A percentile compares a stretch with the other conserved stretches of the same genome.
Evolutionary conservation across 2,329 filamentous ascomycete species (phyloP).

Genomic region (Trichoderma sp.): DNA sequence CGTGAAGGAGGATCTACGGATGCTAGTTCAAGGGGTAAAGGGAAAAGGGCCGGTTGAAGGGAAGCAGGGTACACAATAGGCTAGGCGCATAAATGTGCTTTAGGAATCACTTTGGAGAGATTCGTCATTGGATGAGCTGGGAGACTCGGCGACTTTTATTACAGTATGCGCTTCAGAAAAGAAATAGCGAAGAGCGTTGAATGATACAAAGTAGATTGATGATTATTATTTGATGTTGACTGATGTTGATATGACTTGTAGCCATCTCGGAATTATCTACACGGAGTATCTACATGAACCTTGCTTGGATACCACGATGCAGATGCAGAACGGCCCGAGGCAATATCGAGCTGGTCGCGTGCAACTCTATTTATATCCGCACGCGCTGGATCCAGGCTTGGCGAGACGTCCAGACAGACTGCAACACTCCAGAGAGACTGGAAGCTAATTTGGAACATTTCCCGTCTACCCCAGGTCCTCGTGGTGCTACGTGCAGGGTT

Average conservation of each 20-base stretch:
- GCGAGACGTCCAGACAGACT: neutral
- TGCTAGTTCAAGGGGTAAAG: neutral
- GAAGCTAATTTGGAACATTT: neutral
- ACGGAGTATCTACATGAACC: neutral
- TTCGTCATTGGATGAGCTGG: neutral
- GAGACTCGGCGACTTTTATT: neutral
- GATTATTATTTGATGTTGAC: neutral
- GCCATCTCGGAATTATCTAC: neutral
- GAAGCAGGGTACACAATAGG: neutral
- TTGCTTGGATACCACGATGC: neutral
- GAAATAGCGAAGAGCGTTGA: neutral
- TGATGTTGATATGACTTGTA: neutral
- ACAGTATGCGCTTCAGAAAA: neutral
- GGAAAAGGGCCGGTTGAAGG: neutral
- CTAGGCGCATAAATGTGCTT: neutral
- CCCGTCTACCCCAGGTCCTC: neutral
- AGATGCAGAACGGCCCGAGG: neutral
- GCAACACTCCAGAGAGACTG: neutral
- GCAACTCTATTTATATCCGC: neutral
- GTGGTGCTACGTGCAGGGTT: neutral
- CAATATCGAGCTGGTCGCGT: neutral
- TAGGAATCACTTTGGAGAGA: neutral
- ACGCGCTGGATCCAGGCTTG: neutral
- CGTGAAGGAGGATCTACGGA: neutral
- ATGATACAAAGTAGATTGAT: neutral